Percentiles rank a stretch among this genome's conserved stretches.
Evolutionary conservation across 345 rosid species (phyloP).

Genomic region (Populus davidiana): DNA sequence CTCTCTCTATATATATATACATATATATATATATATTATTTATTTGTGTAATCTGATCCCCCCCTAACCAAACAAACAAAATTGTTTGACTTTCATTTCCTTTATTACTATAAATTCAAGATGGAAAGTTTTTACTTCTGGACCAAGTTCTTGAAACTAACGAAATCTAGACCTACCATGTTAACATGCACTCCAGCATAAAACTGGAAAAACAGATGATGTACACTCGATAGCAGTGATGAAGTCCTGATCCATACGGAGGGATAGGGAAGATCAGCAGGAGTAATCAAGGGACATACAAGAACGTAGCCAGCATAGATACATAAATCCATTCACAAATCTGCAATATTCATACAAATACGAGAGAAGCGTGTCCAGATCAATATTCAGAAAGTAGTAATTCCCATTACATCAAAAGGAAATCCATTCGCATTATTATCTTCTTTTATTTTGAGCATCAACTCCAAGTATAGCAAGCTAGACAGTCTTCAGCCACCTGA

Average conservation of each 20-base stretch:
- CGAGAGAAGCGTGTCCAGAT: not conserved
- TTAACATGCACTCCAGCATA: not conserved
- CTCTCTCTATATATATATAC: no score
- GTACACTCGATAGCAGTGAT: not conserved
- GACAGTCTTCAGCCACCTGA: constrained; percentile 6
- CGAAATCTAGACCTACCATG: not conserved
- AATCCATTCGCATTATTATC: not conserved
- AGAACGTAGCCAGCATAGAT: not conserved
- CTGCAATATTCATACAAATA: not conserved
- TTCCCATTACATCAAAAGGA: not conserved
- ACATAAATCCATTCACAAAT: not conserved
- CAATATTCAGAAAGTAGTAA: not conserved
- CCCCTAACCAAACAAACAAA: not conserved
- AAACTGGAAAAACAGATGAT: not conserved
- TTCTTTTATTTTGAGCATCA: constrained; percentile 1
- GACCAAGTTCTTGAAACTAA: not conserved
- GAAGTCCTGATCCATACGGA: not conserved
- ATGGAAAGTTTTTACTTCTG: not conserved
- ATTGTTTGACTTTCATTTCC: not conserved
- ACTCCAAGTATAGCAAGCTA: not conserved
- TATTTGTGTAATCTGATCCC: no score
- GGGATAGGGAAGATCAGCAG: not conserved
- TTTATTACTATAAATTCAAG: not conserved
- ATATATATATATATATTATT: no score
- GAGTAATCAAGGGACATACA: not conserved